Conservation (phyloP, 1,284 basidiomycete species). For the Blastosporella zonata region DNA sequence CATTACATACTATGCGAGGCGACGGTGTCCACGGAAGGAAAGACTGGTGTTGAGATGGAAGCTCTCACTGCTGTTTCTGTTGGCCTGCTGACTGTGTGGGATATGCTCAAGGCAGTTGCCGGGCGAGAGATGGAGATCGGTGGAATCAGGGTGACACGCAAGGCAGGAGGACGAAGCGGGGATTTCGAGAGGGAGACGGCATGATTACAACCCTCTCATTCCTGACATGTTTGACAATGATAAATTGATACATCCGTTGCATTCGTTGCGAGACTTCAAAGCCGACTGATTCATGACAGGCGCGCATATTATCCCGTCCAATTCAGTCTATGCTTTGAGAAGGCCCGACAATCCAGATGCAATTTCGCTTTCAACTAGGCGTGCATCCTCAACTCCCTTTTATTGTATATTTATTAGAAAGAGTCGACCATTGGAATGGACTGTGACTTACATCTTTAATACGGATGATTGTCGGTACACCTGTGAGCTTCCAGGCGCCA, state of each 20-base stretch:
- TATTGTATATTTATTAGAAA: conserved; percentile 1
- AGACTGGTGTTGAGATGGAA: conserved; percentile 93
- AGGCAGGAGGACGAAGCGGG: conserved; percentile 75
- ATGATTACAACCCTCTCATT: neutral
- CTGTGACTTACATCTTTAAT: conserved; percentile 54
- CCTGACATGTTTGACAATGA: neutral
- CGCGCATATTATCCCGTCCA: no score
- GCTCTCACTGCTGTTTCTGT: conserved; percentile 82
- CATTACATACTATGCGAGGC: conserved; percentile 64
- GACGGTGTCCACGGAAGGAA: conserved; percentile 71
- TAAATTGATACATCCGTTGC: neutral
- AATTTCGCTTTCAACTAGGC: conserved; percentile 60
- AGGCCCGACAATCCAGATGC: conserved; percentile 28
- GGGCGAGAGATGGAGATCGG: conserved; percentile 80
- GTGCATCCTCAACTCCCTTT: conserved; percentile 48
- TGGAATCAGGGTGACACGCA: conserved; percentile 63
- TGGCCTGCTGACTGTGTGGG: conserved; percentile 85
- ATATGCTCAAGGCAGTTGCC: conserved; percentile 88
- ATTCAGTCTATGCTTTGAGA: conserved; percentile 18
- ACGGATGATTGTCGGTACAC: conserved; percentile 74
- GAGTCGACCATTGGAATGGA: conserved; percentile 1
- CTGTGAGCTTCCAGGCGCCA: conserved; percentile 61
- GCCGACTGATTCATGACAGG: no score
- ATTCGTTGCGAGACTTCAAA: no score
- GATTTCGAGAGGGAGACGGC: conserved; percentile 42